These are phyloP conservation scores for Macrolepiota fuliginosa DNA, from an alignment of 768 basidiomycete genomes.

Conservation along the genomic window DNA sequence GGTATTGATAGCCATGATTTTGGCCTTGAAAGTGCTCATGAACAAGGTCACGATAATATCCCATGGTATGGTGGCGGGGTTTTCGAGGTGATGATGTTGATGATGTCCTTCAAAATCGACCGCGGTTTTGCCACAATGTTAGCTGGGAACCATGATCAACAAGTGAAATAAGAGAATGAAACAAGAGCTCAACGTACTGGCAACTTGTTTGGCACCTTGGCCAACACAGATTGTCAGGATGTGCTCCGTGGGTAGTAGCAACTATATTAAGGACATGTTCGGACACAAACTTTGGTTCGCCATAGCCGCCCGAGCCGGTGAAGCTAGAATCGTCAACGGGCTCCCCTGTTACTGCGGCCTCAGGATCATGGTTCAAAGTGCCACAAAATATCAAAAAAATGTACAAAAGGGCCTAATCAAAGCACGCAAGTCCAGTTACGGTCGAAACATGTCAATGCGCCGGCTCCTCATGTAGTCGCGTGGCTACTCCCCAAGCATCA, in stretches of 20 bases:
- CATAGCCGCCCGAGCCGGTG: slow-evolving; percentile 5
- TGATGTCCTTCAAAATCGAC: slow-evolving; percentile 1
- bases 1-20: neutral
- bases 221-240: slow-evolving; percentile 5
- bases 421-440: no score
- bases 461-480: no score
- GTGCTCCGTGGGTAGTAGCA: slow-evolving; percentile 5
- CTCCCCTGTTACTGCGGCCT: neutral
- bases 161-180: neutral
- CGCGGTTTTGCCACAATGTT: slow-evolving; percentile 5
- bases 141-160: slow-evolving; percentile 7
- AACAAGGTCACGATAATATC: slow-evolving; percentile 1
- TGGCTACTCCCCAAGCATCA: no score
- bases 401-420: no score
- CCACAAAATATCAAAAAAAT: no score
- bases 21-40: neutral
- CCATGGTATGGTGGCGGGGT: slow-evolving; percentile 11
- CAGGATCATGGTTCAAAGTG: neutral
- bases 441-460: no score
- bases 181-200: slow-evolving; percentile 1
- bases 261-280: slow-evolving; percentile 9
- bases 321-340: slow-evolving; percentile 7
- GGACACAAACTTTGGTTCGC: slow-evolving; percentile 11
- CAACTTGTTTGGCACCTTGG: slow-evolving; percentile 9
- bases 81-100: slow-evolving; percentile 13